Percentiles rank a stretch among this genome's conserved stretches.
These are phyloP conservation scores for Blastocystis hominis DNA, from an alignment of 352 stramenopile genomes.

Conservation along the genomic window DNA sequence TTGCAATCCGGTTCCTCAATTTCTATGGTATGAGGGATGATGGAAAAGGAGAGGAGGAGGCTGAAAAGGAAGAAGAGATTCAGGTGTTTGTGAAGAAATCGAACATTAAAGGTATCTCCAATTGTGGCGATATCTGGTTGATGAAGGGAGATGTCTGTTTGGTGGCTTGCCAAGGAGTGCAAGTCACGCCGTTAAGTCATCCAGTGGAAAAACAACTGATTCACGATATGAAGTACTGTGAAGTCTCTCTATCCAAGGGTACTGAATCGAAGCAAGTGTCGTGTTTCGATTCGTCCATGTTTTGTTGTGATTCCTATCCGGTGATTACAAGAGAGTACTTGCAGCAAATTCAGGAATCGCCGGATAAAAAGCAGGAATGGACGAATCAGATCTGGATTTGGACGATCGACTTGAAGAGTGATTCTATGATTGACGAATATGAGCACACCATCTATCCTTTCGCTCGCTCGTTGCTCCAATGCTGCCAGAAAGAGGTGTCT, in stretches of 20 bases:
- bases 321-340: neutral
- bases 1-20: neutral
- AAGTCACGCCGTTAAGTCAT: neutral
- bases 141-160: neutral
- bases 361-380: neutral
- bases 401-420: neutral
- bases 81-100: neutral
- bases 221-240: neutral
- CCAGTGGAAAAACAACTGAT: neutral
- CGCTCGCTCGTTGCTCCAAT: neutral
- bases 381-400: neutral
- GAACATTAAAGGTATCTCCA: neutral
- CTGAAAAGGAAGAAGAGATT: neutral
- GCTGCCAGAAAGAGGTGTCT: neutral
- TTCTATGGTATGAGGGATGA: no score
- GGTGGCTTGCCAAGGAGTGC: neutral
- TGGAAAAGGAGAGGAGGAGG: no score
- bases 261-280: neutral
- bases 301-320: neutral
- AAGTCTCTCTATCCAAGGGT: neutral
- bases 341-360: neutral
- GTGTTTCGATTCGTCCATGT: neutral
- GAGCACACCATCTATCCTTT: neutral
- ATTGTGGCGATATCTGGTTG: conserved; percentile 21
- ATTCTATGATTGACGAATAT: neutral